phyloP scores from a whole-genome alignment of 805 yeast genomes.

The Suhomyces emberorum region DNA sequence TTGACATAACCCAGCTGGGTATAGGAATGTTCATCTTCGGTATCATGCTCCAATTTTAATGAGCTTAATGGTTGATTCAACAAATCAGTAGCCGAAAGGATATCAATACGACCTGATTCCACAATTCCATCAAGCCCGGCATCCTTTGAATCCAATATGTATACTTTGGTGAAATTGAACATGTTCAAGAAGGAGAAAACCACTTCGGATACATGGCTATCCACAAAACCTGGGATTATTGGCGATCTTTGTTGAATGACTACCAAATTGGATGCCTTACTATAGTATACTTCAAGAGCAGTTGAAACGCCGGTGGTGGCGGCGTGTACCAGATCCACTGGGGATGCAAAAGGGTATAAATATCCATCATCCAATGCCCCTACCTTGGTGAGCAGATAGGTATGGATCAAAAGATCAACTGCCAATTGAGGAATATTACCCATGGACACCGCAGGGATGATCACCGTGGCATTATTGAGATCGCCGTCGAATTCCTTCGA shows the following conservation, averaged over 20 bases:
- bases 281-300: conserved; percentile 62
- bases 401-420: conserved; percentile 67
- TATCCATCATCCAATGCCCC: conserved; percentile 56
- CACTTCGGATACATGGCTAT: conserved; percentile 49
- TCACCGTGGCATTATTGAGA: conserved; percentile 37
- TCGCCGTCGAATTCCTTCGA: background rate
- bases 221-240: conserved; percentile 59
- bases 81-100: conserved; percentile 28
- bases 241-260: conserved; percentile 86
- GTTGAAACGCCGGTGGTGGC: conserved; percentile 44
- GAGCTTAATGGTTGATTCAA: conserved; percentile 29
- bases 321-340: conserved; percentile 46
- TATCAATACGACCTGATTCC: conserved; percentile 21
- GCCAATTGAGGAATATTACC: conserved; percentile 90
- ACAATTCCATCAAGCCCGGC: conserved; percentile 45
- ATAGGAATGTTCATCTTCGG: background rate
- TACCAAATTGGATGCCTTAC: conserved; percentile 40
- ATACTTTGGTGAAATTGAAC: conserved; percentile 40
- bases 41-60: conserved; percentile 17
- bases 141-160: conserved; percentile 71
- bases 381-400: conserved; percentile 50
- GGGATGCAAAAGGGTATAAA: conserved; percentile 82
- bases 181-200: conserved; percentile 46
- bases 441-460: conserved; percentile 78
- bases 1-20: conserved; percentile 8